Evolutionary conservation across 345 rosid species (phyloP).

Genomic region (Aurinia saxatilis): DNA sequence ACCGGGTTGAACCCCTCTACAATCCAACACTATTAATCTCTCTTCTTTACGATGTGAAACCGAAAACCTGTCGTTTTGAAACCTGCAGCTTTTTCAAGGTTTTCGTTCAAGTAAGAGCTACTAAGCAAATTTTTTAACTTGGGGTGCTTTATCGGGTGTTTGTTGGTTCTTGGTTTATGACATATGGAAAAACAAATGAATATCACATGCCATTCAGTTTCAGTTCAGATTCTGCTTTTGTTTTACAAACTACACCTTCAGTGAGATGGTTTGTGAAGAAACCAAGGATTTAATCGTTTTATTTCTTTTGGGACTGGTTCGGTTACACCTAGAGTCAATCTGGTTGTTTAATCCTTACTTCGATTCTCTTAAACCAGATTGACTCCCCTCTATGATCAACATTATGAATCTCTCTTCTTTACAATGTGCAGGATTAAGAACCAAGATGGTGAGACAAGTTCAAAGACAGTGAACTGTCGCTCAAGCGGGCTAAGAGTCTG

Average conservation of each 20-base stretch:
- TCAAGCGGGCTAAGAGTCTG: slow-evolving; percentile 92
- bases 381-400: too few relatives aligned
- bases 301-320: neutral
- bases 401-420: neutral
- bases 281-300: neutral
- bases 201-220: neutral
- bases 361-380: neutral
- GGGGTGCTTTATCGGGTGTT: neutral
- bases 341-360: too few relatives aligned
- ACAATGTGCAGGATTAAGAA: slow-evolving; percentile 42
- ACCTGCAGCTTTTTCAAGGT: slow-evolving; percentile 76
- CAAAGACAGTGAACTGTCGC: slow-evolving; percentile 53
- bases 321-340: too few relatives aligned
- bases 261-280: too few relatives aligned
- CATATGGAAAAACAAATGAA: neutral
- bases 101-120: slow-evolving; percentile 65
- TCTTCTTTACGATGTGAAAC: too few relatives aligned
- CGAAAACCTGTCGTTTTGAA: too few relatives aligned
- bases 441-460: slow-evolving; percentile 32
- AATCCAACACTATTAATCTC: too few relatives aligned
- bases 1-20: too few relatives aligned
- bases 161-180: neutral
- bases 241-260: too few relatives aligned
- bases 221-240: neutral
- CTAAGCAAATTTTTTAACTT: neutral